These are phyloP conservation scores for Mallotus nudiflorus DNA, from an alignment of 345 rosid genomes.

Conservation along the genomic window DNA sequence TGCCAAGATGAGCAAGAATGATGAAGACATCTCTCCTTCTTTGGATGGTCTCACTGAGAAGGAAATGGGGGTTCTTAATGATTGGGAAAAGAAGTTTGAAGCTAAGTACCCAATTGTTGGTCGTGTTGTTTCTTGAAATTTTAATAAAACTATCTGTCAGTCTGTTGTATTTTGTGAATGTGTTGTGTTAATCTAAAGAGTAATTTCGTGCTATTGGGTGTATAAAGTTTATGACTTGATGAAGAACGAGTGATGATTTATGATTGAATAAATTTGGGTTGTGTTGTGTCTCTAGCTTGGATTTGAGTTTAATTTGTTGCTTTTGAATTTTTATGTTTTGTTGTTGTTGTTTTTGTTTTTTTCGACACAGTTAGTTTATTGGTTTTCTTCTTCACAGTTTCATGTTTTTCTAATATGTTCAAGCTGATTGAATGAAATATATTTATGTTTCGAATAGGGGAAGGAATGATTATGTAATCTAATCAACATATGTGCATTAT, in stretches of 20 bases:
- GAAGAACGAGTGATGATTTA: background rate
- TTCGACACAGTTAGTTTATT: too few species aligned
- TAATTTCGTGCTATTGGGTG: background rate
- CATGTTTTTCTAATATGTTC: too few species aligned
- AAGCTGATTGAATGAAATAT: too few species aligned
- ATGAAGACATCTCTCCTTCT: conserved; percentile 63
- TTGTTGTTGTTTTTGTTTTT: too few species aligned
- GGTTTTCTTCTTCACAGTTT: too few species aligned
- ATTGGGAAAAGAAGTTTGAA: conserved; percentile 87
- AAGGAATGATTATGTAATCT: too few species aligned
- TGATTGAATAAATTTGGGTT: conserved; percentile 18
- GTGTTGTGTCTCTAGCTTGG: background rate
- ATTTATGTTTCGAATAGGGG: too few species aligned
- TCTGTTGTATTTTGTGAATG: background rate
- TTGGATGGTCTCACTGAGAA: conserved; percentile 72
- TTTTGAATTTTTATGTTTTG: background rate
- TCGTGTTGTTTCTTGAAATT: conserved; percentile 49
- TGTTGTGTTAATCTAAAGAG: background rate
- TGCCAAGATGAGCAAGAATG: conserved; percentile 94
- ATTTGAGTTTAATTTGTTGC: background rate
- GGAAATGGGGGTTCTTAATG: conserved; percentile 68
- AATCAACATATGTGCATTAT: too few species aligned
- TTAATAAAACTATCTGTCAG: background rate
- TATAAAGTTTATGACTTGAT: background rate
- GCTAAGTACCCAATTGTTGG: conserved; percentile 88